phyloP scores from a whole-genome alignment of 176 grass and related monocot species.

The Carex littledalei region DNA sequence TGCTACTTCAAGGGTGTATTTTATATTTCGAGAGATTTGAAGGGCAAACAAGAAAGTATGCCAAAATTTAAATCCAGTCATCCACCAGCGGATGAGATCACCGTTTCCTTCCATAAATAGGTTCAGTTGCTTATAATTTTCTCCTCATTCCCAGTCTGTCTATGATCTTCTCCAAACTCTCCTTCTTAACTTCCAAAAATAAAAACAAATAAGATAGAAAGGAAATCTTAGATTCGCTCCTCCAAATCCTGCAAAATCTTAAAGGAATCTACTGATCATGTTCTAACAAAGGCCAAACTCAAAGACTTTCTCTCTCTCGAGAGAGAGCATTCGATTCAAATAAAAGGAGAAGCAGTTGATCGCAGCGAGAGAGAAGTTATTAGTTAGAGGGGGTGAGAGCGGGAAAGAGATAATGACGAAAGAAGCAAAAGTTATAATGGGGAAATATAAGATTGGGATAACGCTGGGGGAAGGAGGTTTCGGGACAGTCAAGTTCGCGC shows the following conservation, averaged over 20 bases:
- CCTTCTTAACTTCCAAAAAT: neutral
- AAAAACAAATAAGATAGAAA: neutral
- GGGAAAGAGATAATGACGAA: neutral
- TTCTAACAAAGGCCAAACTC: too few species aligned
- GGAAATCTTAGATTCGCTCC: neutral
- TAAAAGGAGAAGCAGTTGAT: neutral
- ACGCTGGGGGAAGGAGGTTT: conserved; percentile 81
- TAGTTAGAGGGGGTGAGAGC: neutral
- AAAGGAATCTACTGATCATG: neutral
- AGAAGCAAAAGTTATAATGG: conserved; percentile 27
- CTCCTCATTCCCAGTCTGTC: neutral
- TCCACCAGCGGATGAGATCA: neutral
- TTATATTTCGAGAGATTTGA: neutral
- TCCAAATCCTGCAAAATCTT: neutral
- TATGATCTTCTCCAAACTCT: neutral
- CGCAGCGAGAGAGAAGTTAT: neutral
- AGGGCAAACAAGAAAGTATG: neutral
- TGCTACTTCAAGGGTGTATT: neutral
- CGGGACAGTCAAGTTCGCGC: conserved; percentile 72
- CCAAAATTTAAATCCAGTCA: neutral
- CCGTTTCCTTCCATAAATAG: neutral
- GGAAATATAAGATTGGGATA: conserved; percentile 80
- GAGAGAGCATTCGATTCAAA: neutral
- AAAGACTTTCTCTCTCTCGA: neutral
- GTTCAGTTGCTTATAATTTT: neutral